phyloP scores from a whole-genome alignment of 2,329 filamentous ascomycete genomes.

The Colletotrichum theobromicola region DNA sequence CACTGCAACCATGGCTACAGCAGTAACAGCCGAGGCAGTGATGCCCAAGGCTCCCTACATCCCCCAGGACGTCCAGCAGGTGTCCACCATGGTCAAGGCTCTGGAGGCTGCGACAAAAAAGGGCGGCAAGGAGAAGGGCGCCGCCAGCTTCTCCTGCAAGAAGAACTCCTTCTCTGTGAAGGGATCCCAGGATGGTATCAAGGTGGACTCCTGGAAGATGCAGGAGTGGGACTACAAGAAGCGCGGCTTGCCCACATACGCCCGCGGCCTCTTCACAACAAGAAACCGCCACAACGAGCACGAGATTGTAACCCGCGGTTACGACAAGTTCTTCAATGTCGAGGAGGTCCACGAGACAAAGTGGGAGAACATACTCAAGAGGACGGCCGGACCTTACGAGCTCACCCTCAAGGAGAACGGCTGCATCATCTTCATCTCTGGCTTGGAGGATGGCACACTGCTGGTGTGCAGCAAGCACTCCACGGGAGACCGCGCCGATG shows the following conservation, averaged over 20 bases:
- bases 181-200: slow-evolving; percentile 65
- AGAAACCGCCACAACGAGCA: slow-evolving; percentile 64
- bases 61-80: slow-evolving; percentile 72
- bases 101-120: slow-evolving; percentile 67
- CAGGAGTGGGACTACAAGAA: slow-evolving; percentile 97
- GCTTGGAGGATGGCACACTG: slow-evolving; percentile 85
- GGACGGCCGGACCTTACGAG: slow-evolving; percentile 89
- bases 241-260: slow-evolving; percentile 84
- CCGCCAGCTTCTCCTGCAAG: slow-evolving; percentile 68
- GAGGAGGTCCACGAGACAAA: slow-evolving; percentile 81
- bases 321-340: slow-evolving; percentile 99
- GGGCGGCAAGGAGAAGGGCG: slow-evolving; percentile 57
- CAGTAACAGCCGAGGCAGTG: slow-evolving; percentile 21
- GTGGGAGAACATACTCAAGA: slow-evolving; percentile 78
- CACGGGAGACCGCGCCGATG: slow-evolving; percentile 78
- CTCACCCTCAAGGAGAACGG: slow-evolving; percentile 98
- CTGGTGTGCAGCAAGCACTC: slow-evolving; percentile 99
- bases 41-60: slow-evolving; percentile 62
- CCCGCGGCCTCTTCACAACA: slow-evolving; percentile 92
- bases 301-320: slow-evolving; percentile 88
- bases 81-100: slow-evolving; percentile 67
- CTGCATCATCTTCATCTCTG: slow-evolving; percentile 98
- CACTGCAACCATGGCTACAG: slow-evolving; percentile 1
- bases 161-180: slow-evolving; percentile 78
- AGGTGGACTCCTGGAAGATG: slow-evolving; percentile 90